Conservation (phyloP, 140 eudicot genomes). For the Stevia rebaudiana region DNA sequence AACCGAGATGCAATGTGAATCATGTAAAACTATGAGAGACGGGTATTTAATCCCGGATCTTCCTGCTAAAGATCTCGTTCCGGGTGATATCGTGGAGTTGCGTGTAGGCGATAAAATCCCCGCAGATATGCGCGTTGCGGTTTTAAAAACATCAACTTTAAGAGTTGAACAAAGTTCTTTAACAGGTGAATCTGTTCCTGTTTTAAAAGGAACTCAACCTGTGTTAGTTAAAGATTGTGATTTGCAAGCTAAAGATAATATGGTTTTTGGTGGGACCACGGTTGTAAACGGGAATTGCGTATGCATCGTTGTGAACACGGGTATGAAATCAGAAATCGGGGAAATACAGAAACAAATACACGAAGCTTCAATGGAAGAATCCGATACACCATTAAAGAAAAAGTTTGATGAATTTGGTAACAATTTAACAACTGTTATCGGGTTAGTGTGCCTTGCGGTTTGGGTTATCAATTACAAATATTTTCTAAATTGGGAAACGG, state of each 20-base stretch:
- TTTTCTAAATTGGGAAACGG: conserved; percentile 68
- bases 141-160: conserved; percentile 61
- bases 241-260: conserved; percentile 76
- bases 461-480: conserved; percentile 79
- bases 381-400: conserved; percentile 72
- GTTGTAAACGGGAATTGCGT: conserved; percentile 70
- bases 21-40: conserved; percentile 55
- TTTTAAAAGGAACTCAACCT: conserved; percentile 46
- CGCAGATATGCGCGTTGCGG: conserved; percentile 80
- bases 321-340: conserved; percentile 70
- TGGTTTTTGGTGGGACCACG: conserved; percentile 86
- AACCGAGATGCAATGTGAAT: conserved; percentile 80
- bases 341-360: conserved; percentile 71
- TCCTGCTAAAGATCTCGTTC: conserved; percentile 83
- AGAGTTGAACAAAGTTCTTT: conserved; percentile 81
- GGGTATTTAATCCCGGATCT: conserved; percentile 54
- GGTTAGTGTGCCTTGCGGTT: conserved; percentile 56
- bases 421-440: conserved; percentile 64
- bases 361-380: conserved; percentile 71
- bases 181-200: conserved; percentile 92
- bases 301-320: conserved; percentile 58
- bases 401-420: conserved; percentile 79
- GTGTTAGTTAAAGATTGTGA: conserved; percentile 55
- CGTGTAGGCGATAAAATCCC: conserved; percentile 90
- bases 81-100: conserved; percentile 90